Percentiles rank a stretch among this genome's conserved stretches.
These are phyloP conservation scores for Paxillus involutus DNA, from an alignment of 768 basidiomycete species.

Conservation along the genomic window DNA sequence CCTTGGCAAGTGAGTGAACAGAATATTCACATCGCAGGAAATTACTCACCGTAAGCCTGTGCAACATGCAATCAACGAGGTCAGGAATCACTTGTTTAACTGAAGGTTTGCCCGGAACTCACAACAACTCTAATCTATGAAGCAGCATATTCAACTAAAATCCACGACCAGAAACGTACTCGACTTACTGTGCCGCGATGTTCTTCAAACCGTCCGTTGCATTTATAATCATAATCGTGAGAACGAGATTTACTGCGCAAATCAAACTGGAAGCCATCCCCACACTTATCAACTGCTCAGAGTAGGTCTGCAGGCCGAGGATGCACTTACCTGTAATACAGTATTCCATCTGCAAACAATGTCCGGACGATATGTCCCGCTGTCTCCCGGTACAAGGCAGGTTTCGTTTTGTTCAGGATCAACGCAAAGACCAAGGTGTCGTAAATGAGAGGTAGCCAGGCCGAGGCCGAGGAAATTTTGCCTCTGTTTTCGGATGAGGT, in stretches of 20 bases:
- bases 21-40: neutral
- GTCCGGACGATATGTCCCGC: conserved; percentile 20
- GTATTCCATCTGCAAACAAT: conserved; percentile 31
- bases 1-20: conserved; percentile 26
- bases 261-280: conserved; percentile 31
- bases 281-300: neutral
- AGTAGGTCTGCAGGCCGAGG: neutral
- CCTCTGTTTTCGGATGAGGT: conserved; percentile 10
- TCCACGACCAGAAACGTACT: neutral
- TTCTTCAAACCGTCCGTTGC: conserved; percentile 33
- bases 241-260: conserved; percentile 35
- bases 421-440: conserved; percentile 37
- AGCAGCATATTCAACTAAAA: neutral
- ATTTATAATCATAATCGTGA: conserved; percentile 38
- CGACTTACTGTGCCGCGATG: conserved; percentile 33
- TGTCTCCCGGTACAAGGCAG: conserved; percentile 15
- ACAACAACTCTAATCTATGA: conserved; percentile 41
- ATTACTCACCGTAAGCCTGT: conserved; percentile 14
- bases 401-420: conserved; percentile 32
- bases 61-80: conserved; percentile 36
- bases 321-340: conserved; percentile 34
- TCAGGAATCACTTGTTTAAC: conserved; percentile 8
- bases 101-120: conserved; percentile 11
- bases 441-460: conserved; percentile 41
- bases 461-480: conserved; percentile 33